Base-by-base conservation (phyloP, 148 eudicot species). In the Amaranthus palmeri region DNA sequence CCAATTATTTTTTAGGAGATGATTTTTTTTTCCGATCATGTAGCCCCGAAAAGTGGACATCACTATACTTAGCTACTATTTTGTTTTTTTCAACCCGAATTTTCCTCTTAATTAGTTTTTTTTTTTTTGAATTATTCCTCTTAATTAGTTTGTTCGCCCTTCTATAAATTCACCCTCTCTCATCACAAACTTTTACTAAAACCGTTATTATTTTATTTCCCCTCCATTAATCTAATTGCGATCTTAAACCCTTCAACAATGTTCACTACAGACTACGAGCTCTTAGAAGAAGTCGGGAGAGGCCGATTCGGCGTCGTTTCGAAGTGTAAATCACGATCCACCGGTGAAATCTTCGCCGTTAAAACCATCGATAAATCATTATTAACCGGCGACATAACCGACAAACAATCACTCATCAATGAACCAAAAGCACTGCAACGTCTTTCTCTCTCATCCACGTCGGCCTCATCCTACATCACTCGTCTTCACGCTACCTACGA, bases 281-380 rank as follows among this genome's bases (percentile, higher is more conserved):
- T 90, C 8, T 52, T 81, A 15, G 85, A 78, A 10, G 87, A 87
- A 73, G 76, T 90, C 58, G 96, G 88, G 9, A 72, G 88, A 4
- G 96, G 91, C 15, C 74, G 82, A 41, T 90, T 84, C 83, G 92
- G 96, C 66, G 82, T 87, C 71, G 96, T 87, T 3, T 78, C 45
- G n/a, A 72, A 76, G 45, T 81, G 83, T 68, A 67, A 56, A 61
- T 85, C 86, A 12, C 65, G 68, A 40, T 48, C 14, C 50, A 68
- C 88, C 67, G 83, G 81, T 42, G 75, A 78, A 1, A 46, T 67
- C 46, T 84, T 83, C 67, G 96, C 92, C 71, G 83, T 86, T 10
- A 87, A 87, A 58, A 74, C 90, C 11, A 69, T 90, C 68, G 83
- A 83, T 55, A 90, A 87, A 63, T 71, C 83, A 0, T 51, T 49